phyloP scores from a whole-genome alignment of 345 rosid species.

The Streptanthus diversifolius region DNA sequence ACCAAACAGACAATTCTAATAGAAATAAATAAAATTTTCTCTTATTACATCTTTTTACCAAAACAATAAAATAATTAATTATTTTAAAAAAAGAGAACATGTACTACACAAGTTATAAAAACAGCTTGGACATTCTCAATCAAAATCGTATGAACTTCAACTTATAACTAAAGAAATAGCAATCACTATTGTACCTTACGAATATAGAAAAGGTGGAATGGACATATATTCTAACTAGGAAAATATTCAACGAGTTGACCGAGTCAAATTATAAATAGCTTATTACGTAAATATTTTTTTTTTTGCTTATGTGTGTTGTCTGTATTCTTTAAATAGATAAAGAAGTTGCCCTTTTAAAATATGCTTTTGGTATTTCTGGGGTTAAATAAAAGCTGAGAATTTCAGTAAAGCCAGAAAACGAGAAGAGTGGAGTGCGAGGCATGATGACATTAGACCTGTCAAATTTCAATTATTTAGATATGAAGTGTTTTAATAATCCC shows the following conservation, averaged over 20 bases:
- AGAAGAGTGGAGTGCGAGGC: constrained; percentile 47
- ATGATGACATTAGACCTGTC: constrained; percentile 51
- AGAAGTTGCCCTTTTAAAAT: constrained; percentile 12
- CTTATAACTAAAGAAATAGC: not conserved
- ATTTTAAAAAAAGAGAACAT: not conserved
- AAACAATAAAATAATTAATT: not conserved
- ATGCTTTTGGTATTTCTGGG: not conserved
- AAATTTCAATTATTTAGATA: constrained; percentile 39
- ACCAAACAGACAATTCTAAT: not conserved
- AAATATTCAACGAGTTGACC: constrained; percentile 17
- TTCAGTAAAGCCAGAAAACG: constrained; percentile 39
- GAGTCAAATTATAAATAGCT: constrained; percentile 8
- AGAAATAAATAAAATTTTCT: too few relatives aligned
- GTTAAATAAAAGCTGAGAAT: constrained; percentile 27
- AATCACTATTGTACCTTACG: not conserved
- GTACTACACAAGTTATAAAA: not conserved
- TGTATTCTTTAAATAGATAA: constrained; percentile 8
- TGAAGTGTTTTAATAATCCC: constrained; percentile 41
- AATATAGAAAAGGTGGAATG: constrained; percentile 1
- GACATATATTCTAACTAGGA: not conserved
- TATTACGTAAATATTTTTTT: constrained; percentile 7
- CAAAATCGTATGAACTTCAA: not conserved
- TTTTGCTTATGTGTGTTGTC: constrained; percentile 6
- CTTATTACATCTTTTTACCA: not conserved
- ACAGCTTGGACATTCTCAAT: not conserved